Conservation (phyloP, 805 yeast species). For the Yarrowia porcina region DNA sequence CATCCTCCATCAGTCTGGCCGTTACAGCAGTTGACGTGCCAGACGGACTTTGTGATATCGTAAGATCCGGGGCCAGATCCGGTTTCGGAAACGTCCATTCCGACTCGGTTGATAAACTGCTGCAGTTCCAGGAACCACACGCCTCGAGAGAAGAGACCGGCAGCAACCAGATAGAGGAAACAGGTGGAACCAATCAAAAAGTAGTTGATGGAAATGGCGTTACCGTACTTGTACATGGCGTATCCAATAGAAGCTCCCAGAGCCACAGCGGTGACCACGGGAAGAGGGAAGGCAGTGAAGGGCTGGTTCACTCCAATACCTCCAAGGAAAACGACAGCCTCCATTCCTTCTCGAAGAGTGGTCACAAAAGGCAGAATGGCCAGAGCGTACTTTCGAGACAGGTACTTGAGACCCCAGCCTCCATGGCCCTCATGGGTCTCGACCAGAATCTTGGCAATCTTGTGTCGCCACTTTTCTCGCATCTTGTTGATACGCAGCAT, state of each 20-base stretch:
- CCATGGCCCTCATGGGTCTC: constrained; percentile 41
- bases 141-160: constrained; percentile 91
- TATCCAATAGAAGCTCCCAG: constrained; percentile 77
- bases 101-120: constrained; percentile 60
- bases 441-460: constrained; percentile 46
- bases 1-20: constrained; percentile 91
- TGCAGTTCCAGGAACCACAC: constrained; percentile 83
- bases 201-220: constrained; percentile 72
- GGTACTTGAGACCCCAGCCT: constrained; percentile 41
- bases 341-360: constrained; percentile 92
- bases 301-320: constrained; percentile 78
- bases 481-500: constrained; percentile 87
- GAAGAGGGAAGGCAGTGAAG: constrained; percentile 81
- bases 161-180: constrained; percentile 81
- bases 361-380: constrained; percentile 87
- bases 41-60: constrained; percentile 71
- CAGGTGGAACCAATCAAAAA: constrained; percentile 86
- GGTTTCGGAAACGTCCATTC: constrained; percentile 91
- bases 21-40: constrained; percentile 98
- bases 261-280: constrained; percentile 82
- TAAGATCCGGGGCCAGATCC: constrained; percentile 97
- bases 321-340: constrained; percentile 93
- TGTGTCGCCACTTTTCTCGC: constrained; percentile 76
- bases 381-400: constrained; percentile 65
- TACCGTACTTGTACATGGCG: constrained; percentile 76